A percentile compares a stretch with the other conserved stretches of the same genome.
These are phyloP conservation scores for Solidago caesia DNA, from an alignment of 129 eudicot genomes.

Conservation along the genomic window DNA sequence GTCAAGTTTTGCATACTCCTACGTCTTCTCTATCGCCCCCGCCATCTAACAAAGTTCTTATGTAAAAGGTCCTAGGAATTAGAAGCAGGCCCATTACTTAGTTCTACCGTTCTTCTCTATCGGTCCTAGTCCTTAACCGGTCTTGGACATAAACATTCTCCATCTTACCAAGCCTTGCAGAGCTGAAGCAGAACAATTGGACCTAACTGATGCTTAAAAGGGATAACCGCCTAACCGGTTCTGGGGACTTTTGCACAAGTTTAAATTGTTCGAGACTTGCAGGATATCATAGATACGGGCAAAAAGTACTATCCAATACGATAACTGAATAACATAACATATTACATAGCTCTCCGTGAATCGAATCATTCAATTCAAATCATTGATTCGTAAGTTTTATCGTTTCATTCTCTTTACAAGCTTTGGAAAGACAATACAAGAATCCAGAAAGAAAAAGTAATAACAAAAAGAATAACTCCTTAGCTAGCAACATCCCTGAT, in stretches of 20 bases:
- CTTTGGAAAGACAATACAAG: constrained; percentile 10
- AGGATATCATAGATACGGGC: background rate
- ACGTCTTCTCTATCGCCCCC: too few relatives aligned
- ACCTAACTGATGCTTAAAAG: background rate
- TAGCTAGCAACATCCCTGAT: constrained; percentile 25
- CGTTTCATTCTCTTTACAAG: constrained; percentile 29
- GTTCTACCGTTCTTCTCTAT: too few relatives aligned
- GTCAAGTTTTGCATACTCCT: too few relatives aligned
- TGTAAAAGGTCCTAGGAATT: too few relatives aligned
- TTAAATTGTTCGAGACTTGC: background rate
- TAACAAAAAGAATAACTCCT: constrained; percentile 8
- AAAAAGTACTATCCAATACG: background rate
- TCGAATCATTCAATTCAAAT: constrained; percentile 27
- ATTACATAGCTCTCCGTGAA: constrained; percentile 8
- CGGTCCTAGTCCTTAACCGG: too few relatives aligned
- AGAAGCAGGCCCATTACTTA: too few relatives aligned
- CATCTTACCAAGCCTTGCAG: background rate
- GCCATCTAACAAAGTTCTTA: too few relatives aligned
- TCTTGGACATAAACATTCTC: background rate
- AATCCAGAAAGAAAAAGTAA: constrained; percentile 16
- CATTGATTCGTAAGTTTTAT: constrained; percentile 18
- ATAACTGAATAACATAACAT: background rate
- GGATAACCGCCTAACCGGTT: background rate
- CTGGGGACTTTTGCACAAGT: background rate
- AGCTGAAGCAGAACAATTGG: background rate